Conservation (phyloP, 2,329 filamentous ascomycete genomes). For the Fusarium agapanthi region DNA sequence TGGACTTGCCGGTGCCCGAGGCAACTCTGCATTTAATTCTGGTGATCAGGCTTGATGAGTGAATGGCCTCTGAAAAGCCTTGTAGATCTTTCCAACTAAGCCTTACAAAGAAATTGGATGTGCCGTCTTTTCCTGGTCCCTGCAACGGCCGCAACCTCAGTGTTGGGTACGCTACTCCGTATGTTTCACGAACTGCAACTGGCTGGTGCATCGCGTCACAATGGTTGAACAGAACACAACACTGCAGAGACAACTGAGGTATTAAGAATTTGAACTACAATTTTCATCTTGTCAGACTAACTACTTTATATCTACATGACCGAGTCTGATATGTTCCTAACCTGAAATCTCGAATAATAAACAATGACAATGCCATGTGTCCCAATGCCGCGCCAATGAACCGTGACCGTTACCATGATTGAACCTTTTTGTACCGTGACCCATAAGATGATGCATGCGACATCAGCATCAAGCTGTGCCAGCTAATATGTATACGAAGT, state of each 20-base stretch:
- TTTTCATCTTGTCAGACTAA: conserved; percentile 20
- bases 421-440: conserved; percentile 41
- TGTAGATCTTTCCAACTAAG: not conserved
- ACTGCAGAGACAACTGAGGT: not conserved
- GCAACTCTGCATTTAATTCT: not conserved
- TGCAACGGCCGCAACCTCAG: conserved; percentile 1
- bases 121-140: not conserved
- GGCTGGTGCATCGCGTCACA: not conserved
- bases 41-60: not conserved
- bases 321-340: conserved; percentile 10
- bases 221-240: not conserved
- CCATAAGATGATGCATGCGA: conserved; percentile 40
- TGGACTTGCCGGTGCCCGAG: not conserved
- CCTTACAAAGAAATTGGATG: not conserved
- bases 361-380: conserved; percentile 23
- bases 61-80: not conserved
- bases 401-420: conserved; percentile 31
- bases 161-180: not conserved
- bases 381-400: conserved; percentile 30
- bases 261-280: not conserved
- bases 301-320: conserved; percentile 12
- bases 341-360: conserved; percentile 1
- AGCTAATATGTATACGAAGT: conserved; percentile 38
- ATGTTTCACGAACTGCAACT: conserved; percentile 10
- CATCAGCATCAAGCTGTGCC: conserved; percentile 39